A percentile compares a stretch with the other conserved stretches of the same genome.
phyloP scores from a whole-genome alignment of 371 early-diverging fungal species.

The Apophysomyces trapeziformis region DNA sequence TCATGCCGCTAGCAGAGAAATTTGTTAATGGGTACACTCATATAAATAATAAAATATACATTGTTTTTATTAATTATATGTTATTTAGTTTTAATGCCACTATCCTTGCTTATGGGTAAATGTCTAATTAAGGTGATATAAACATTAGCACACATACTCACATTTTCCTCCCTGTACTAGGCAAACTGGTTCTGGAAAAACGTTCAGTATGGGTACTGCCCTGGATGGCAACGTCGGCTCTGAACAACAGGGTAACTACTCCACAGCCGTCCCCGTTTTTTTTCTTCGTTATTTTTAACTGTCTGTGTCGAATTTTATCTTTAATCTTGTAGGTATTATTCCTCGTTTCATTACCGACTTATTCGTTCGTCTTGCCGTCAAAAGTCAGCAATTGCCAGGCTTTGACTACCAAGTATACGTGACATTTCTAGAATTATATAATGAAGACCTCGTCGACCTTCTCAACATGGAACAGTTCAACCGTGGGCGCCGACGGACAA shows the following conservation, averaged over 20 bases:
- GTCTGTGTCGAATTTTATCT: neutral
- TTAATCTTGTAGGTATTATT: constrained; percentile 69
- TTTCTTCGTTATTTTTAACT: neutral
- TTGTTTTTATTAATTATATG: neutral
- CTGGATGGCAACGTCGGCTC: constrained; percentile 28
- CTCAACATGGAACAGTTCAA: constrained; percentile 53
- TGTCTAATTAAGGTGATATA: neutral
- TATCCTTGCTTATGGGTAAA: constrained; percentile 32
- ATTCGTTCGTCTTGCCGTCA: constrained; percentile 38
- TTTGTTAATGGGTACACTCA: constrained; percentile 85
- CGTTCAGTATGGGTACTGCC: constrained; percentile 33
- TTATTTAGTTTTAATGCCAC: constrained; percentile 30
- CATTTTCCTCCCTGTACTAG: neutral
- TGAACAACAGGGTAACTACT: constrained; percentile 20
- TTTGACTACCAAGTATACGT: constrained; percentile 69
- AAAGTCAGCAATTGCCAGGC: constrained; percentile 35
- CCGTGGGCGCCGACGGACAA: constrained; percentile 12
- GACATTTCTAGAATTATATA: constrained; percentile 96
- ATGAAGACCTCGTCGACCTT: constrained; percentile 93
- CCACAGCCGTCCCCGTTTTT: neutral
- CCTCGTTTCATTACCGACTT: constrained; percentile 82
- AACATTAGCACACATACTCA: neutral
- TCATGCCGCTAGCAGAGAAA: constrained; percentile 76
- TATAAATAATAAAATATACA: neutral
- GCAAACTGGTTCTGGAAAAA: constrained; percentile 48